phyloP scores from a whole-genome alignment of 768 basidiomycete species.

The Pluteus cervinus region DNA sequence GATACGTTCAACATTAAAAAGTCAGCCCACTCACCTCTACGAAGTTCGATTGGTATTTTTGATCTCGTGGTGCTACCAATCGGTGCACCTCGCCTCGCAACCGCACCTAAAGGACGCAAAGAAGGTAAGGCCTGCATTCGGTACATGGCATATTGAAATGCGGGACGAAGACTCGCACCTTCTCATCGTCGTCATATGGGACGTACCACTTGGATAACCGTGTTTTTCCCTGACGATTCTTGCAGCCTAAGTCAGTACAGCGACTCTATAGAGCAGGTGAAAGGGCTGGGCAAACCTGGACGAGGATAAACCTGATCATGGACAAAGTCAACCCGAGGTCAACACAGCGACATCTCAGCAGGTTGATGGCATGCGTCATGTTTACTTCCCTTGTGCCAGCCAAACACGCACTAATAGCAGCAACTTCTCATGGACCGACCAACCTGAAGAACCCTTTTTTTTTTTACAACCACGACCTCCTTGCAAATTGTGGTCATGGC shows the following conservation, averaged over 20 bases:
- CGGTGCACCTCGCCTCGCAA: constrained; percentile 95
- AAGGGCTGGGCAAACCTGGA: constrained; percentile 57
- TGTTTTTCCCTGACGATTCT: constrained; percentile 99
- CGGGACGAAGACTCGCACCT: constrained; percentile 42
- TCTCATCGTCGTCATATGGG: constrained; percentile 98
- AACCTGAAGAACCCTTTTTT: too few relatives aligned
- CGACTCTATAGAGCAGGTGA: neutral
- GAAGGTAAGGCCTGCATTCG: too few relatives aligned
- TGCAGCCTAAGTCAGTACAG: constrained; percentile 6
- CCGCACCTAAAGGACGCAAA: constrained; percentile 63
- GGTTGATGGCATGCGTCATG: too few relatives aligned
- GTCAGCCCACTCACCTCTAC: constrained; percentile 71
- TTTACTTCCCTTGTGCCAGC: too few relatives aligned
- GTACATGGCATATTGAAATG: neutral
- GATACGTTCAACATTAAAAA: constrained; percentile 5
- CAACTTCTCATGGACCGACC: too few relatives aligned
- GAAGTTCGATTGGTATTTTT: constrained; percentile 99
- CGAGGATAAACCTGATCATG: constrained; percentile 98
- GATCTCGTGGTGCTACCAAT: constrained; percentile 91
- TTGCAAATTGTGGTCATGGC: too few relatives aligned
- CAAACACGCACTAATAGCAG: too few relatives aligned
- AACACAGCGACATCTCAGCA: too few relatives aligned
- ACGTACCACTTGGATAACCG: constrained; percentile 98
- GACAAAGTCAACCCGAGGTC: too few relatives aligned
- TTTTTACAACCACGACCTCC: too few relatives aligned